These are phyloP conservation scores for Suhomyces choctaworum DNA, from an alignment of 1,139 yeast species.

Conservation along the genomic window DNA sequence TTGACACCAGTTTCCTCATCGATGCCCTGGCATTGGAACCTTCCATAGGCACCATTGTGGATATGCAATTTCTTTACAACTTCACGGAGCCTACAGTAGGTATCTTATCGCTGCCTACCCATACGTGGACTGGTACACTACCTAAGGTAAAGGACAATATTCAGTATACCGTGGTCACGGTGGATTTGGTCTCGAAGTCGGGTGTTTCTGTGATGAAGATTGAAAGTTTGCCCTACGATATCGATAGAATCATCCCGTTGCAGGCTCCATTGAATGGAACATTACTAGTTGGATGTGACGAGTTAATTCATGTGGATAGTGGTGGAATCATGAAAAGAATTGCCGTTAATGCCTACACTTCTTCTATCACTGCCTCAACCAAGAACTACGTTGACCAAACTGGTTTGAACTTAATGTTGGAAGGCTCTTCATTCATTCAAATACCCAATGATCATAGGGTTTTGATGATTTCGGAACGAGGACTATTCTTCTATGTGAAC, in stretches of 20 bases:
- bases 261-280: conserved; percentile 71
- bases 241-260: conserved; percentile 63
- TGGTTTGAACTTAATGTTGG: conserved; percentile 55
- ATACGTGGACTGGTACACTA: conserved; percentile 78
- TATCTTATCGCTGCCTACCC: conserved; percentile 59
- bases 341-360: conserved; percentile 61
- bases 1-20: conserved; percentile 55
- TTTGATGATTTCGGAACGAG: conserved; percentile 52
- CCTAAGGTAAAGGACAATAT: conserved; percentile 63
- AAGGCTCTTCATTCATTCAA: conserved; percentile 52
- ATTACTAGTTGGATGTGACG: conserved; percentile 74
- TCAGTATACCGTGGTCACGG: conserved; percentile 59
- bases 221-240: conserved; percentile 71
- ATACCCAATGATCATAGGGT: conserved; percentile 52
- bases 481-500: conserved; percentile 50
- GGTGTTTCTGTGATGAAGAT: conserved; percentile 69
- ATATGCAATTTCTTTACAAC: conserved; percentile 65
- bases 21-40: conserved; percentile 59
- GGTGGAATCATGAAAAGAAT: conserved; percentile 74
- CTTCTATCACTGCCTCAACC: conserved; percentile 50
- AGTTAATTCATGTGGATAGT: conserved; percentile 75
- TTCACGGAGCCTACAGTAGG: conserved; percentile 83
- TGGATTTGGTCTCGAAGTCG: conserved; percentile 61
- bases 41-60: conserved; percentile 60
- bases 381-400: conserved; percentile 54